Conservation (phyloP, 805 yeast species). For the Sugiyamaella boreocaroliniensis region DNA sequence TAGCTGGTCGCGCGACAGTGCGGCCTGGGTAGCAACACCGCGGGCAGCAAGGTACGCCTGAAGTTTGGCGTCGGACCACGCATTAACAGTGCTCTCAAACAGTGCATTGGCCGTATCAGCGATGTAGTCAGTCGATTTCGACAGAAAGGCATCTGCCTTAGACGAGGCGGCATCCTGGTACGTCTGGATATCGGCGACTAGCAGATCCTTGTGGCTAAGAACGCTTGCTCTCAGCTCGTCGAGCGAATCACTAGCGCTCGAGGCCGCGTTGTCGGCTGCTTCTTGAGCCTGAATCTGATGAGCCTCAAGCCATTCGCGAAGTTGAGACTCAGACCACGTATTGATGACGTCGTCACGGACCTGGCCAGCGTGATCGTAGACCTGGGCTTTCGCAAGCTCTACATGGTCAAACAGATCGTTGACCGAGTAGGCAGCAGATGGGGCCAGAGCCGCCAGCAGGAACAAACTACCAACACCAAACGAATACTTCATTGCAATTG, state of each 20-base stretch:
- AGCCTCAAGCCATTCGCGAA: slow-evolving; percentile 38
- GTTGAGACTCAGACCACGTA: slow-evolving; percentile 37
- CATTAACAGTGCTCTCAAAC: slow-evolving; percentile 21
- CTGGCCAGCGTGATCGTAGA: slow-evolving; percentile 33
- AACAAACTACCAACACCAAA: not conserved
- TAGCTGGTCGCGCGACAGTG: slow-evolving; percentile 34
- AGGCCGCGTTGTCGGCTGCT: slow-evolving; percentile 15
- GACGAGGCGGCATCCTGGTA: slow-evolving; percentile 12
- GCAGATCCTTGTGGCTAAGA: slow-evolving; percentile 28
- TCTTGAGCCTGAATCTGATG: slow-evolving; percentile 28
- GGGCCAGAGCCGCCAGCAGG: not conserved
- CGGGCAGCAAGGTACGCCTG: slow-evolving; percentile 32
- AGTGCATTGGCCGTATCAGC: slow-evolving; percentile 11
- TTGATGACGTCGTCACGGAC: slow-evolving; percentile 35
- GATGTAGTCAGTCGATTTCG: slow-evolving; percentile 18
- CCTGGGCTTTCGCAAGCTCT: slow-evolving; percentile 26
- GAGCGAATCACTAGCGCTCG: slow-evolving; percentile 5
- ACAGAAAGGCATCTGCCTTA: slow-evolving; percentile 17
- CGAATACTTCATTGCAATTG: not conserved
- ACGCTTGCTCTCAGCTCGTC: slow-evolving; percentile 25
- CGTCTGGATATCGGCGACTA: slow-evolving; percentile 21
- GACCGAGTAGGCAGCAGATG: not conserved
- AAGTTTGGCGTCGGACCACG: slow-evolving; percentile 32
- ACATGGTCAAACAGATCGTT: slow-evolving; percentile 21
- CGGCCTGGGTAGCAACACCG: slow-evolving; percentile 28